phyloP scores from a whole-genome alignment of 2,329 filamentous ascomycete species.

The Colletotrichum camelliae region DNA sequence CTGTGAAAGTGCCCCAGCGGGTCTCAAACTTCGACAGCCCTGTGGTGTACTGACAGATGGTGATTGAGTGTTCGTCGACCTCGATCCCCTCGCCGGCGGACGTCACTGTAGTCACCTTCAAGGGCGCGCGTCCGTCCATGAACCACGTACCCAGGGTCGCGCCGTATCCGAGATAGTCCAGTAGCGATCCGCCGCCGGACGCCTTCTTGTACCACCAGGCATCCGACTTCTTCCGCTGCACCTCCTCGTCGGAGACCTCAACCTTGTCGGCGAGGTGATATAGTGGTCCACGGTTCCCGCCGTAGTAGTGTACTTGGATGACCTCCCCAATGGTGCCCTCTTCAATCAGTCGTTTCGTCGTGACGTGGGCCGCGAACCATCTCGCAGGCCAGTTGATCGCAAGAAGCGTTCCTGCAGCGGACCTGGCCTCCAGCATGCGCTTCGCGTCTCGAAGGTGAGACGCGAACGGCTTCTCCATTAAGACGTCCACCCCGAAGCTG shows the following conservation, averaged over 20 bases:
- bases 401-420: neutral
- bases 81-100: neutral
- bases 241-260: neutral
- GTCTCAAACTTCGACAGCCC: neutral
- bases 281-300: neutral
- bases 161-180: neutral
- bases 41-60: neutral
- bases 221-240: neutral
- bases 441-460: neutral
- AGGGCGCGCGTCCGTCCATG: neutral
- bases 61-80: neutral
- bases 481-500: neutral
- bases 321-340: neutral
- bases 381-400: neutral
- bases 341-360: neutral
- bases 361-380: neutral
- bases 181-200: neutral
- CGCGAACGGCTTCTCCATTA: neutral
- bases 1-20: neutral
- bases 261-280: neutral
- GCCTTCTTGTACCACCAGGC: neutral
- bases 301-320: neutral
- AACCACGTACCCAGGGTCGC: neutral
- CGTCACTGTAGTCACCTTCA: neutral
- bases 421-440: neutral